phyloP scores from a whole-genome alignment of 2,329 filamentous ascomycete genomes.

The Penicillium sp. region DNA sequence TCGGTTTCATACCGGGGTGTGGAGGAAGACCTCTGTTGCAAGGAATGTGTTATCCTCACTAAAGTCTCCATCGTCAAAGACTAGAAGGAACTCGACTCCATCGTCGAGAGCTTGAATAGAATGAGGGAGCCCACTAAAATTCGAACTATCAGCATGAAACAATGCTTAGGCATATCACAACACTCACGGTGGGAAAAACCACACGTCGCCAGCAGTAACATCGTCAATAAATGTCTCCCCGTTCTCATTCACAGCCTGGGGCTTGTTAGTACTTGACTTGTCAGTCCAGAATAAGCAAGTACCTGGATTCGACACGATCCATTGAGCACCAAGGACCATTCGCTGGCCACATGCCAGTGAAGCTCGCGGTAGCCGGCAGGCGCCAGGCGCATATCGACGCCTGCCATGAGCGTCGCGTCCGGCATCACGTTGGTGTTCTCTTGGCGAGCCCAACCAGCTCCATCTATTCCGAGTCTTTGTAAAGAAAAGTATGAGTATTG shows the following conservation, averaged over 20 bases:
- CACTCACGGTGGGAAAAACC: slow-evolving; percentile 70
- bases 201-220: slow-evolving; percentile 70
- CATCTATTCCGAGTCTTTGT: slow-evolving; percentile 39
- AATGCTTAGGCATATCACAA: not conserved
- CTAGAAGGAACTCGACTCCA: slow-evolving; percentile 62
- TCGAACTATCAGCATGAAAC: not conserved
- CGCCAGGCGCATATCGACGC: slow-evolving; percentile 59
- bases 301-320: slow-evolving; percentile 38
- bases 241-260: slow-evolving; percentile 45
- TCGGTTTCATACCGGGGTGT: slow-evolving; percentile 28
- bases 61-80: slow-evolving; percentile 60
- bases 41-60: slow-evolving; percentile 73
- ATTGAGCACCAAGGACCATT: slow-evolving; percentile 41
- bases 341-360: slow-evolving; percentile 50
- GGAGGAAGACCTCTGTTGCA: slow-evolving; percentile 59
- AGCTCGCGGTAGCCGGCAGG: slow-evolving; percentile 60
- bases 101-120: slow-evolving; percentile 71
- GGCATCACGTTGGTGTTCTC: slow-evolving; percentile 54
- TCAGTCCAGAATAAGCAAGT: not conserved
- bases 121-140: slow-evolving; percentile 62
- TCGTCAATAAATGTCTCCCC: slow-evolving; percentile 76
- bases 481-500: not conserved
- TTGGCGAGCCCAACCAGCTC: slow-evolving; percentile 54
- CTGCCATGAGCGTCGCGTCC: slow-evolving; percentile 51
- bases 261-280: not conserved